These are phyloP conservation scores for Spathaspora girioi DNA, from an alignment of 805 yeast species.

Conservation along the genomic window DNA sequence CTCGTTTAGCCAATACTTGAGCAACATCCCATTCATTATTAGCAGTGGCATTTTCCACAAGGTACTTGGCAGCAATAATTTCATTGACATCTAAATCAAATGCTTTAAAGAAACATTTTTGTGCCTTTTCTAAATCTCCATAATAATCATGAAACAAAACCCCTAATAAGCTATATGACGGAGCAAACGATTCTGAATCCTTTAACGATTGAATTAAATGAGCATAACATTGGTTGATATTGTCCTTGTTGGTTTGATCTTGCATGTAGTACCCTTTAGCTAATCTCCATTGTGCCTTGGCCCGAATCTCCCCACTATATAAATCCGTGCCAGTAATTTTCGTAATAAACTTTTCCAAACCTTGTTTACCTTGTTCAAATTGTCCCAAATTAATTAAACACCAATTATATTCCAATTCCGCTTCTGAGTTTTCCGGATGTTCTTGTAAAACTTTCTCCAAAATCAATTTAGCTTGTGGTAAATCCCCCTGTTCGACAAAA, in stretches of 20 bases:
- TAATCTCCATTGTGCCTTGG: slow-evolving; percentile 66
- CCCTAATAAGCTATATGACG: slow-evolving; percentile 82
- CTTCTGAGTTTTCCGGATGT: slow-evolving; percentile 52
- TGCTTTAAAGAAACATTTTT: slow-evolving; percentile 84
- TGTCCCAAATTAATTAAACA: slow-evolving; percentile 57
- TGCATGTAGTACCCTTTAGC: slow-evolving; percentile 58
- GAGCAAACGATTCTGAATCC: slow-evolving; percentile 61
- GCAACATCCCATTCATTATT: slow-evolving; percentile 82
- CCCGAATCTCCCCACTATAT: slow-evolving; percentile 51
- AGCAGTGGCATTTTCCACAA: slow-evolving; percentile 67
- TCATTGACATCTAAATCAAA: slow-evolving; percentile 83
- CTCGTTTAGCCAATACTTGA: slow-evolving; percentile 63
- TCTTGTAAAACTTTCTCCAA: slow-evolving; percentile 48
- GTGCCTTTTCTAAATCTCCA: slow-evolving; percentile 63
- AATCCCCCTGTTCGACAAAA: slow-evolving; percentile 59
- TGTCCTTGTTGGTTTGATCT: slow-evolving; percentile 11
- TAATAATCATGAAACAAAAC: slow-evolving; percentile 57
- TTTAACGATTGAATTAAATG: slow-evolving; percentile 60
- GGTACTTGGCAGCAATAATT: slow-evolving; percentile 64
- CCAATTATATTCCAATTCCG: slow-evolving; percentile 75
- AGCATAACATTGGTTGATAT: slow-evolving; percentile 50
- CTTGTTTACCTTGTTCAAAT: slow-evolving; percentile 47
- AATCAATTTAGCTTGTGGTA: slow-evolving; percentile 49
- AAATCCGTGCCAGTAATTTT: slow-evolving; percentile 49
- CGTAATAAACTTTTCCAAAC: slow-evolving; percentile 42